A percentile compares a stretch with the other conserved stretches of the same genome.
phyloP scores from a whole-genome alignment of 768 basidiomycete genomes.

The Hericium alpestre region DNA sequence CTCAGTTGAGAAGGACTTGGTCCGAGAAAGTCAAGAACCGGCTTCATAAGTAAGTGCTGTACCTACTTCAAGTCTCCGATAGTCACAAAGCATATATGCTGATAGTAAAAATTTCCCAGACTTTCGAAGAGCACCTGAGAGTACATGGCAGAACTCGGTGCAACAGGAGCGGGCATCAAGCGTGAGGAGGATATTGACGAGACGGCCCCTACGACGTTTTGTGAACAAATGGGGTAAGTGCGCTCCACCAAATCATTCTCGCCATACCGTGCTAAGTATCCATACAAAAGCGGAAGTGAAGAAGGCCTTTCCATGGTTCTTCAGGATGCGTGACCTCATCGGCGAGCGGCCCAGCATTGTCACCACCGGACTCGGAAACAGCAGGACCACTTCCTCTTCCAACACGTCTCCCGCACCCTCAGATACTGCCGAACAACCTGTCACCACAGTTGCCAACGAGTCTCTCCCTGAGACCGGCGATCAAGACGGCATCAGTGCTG shows the following conservation, averaged over 20 bases:
- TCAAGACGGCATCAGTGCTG: too few relatives aligned
- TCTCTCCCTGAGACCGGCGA: too few relatives aligned
- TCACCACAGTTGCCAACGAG: too few relatives aligned
- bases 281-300: not conserved
- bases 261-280: too few relatives aligned
- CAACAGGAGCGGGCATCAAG: constrained; percentile 6
- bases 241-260: too few relatives aligned
- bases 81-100: too few relatives aligned
- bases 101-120: too few relatives aligned
- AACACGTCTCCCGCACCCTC: too few relatives aligned
- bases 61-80: too few relatives aligned
- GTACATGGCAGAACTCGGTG: not conserved
- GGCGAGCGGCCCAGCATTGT: constrained; percentile 12
- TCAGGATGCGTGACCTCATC: constrained; percentile 11
- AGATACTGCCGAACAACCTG: too few relatives aligned
- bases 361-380: constrained; percentile 13
- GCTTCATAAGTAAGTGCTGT: not conserved
- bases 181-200: not conserved
- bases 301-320: not conserved
- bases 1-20: not conserved
- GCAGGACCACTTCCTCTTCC: too few relatives aligned
- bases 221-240: constrained; percentile 8
- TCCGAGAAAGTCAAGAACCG: not conserved
- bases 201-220: not conserved
- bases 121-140: not conserved